phyloP scores from a whole-genome alignment of 345 rosid species.

The Euphorbia pulcherrima region DNA sequence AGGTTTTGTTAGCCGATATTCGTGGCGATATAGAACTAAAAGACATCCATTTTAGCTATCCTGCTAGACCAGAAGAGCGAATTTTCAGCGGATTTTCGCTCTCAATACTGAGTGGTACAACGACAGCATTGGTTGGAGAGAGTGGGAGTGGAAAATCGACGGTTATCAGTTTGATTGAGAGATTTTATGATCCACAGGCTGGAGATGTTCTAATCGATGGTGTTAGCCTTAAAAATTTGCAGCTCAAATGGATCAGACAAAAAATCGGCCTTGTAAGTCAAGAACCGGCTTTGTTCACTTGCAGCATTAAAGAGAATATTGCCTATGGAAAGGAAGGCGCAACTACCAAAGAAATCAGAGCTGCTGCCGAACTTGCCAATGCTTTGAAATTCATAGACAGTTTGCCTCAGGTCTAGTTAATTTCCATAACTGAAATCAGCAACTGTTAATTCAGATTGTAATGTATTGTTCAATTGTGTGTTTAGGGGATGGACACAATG shows the following conservation, averaged over 20 bases:
- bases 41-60: constrained; percentile 24
- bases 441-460: background rate
- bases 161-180: constrained; percentile 17
- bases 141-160: constrained; percentile 26
- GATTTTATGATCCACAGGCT: constrained; percentile 18
- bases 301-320: constrained; percentile 18
- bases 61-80: constrained; percentile 27
- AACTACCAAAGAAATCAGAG: constrained; percentile 12
- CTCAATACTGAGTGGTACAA: constrained; percentile 13
- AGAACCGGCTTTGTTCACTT: constrained; percentile 16
- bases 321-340: constrained; percentile 17
- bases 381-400: constrained; percentile 19
- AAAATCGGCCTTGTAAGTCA: constrained; percentile 18
- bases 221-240: constrained; percentile 16
- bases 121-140: constrained; percentile 26
- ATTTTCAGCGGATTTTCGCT: constrained; percentile 22
- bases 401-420: constrained; percentile 10
- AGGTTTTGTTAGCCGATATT: constrained; percentile 4
- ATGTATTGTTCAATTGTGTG: background rate
- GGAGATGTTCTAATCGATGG: constrained; percentile 21
- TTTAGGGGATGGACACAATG: constrained; percentile 24
- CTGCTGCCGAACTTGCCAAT: constrained; percentile 21
- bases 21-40: constrained; percentile 25
- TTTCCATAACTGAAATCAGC: background rate
- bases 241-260: constrained; percentile 20